Evolutionary conservation across 2,329 filamentous ascomycete species (phyloP).

Genomic region (Colletotrichum agaves): DNA sequence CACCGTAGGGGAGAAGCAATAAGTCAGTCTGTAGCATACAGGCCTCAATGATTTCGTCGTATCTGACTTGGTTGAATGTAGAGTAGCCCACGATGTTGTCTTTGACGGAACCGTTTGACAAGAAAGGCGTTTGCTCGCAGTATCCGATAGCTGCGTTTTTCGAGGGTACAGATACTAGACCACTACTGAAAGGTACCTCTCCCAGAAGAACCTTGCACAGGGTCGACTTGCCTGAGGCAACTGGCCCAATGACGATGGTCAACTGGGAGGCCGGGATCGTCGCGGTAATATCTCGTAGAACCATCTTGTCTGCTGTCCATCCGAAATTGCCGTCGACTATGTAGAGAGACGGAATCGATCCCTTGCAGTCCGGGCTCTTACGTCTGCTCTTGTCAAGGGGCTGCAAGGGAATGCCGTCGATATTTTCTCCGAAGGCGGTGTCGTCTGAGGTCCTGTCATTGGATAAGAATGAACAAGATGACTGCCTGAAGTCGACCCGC

Average conservation of each 20-base stretch:
- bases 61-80: constrained; percentile 37
- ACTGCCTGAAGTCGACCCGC: constrained; percentile 42
- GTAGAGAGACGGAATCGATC: background rate
- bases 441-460: constrained; percentile 31
- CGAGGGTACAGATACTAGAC: constrained; percentile 34
- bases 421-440: constrained; percentile 16
- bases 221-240: constrained; percentile 54
- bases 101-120: constrained; percentile 40
- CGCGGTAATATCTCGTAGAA: constrained; percentile 47
- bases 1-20: constrained; percentile 43
- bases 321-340: constrained; percentile 45
- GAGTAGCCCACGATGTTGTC: constrained; percentile 42
- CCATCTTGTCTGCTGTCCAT: constrained; percentile 44
- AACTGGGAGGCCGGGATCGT: constrained; percentile 45
- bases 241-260: constrained; percentile 53
- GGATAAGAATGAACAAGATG: constrained; percentile 2
- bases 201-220: constrained; percentile 51
- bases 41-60: constrained; percentile 39
- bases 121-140: constrained; percentile 46
- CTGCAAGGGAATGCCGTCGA: constrained; percentile 16
- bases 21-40: constrained; percentile 39
- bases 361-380: background rate
- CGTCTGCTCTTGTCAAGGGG: background rate
- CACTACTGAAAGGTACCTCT: constrained; percentile 41
- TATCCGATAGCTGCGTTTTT: constrained; percentile 42